Percentiles rank a stretch among this genome's conserved stretches.
These are phyloP conservation scores for Cyberlindnera xylosilytica DNA, from an alignment of 805 yeast species.

Conservation along the genomic window DNA sequence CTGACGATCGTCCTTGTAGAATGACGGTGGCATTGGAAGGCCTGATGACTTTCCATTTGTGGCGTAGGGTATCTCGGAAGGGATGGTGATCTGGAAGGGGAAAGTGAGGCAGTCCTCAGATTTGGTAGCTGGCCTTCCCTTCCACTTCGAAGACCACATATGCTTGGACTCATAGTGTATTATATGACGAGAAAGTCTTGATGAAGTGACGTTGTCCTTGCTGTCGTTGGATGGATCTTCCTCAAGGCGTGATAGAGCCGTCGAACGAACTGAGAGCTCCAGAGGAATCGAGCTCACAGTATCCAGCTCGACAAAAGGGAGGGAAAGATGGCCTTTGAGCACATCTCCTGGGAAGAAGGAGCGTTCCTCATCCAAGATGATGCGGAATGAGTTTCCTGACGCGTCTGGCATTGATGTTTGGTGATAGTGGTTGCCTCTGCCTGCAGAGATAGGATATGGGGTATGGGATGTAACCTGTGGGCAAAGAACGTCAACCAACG, in stretches of 20 bases:
- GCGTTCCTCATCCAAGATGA: background rate
- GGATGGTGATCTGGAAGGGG: background rate
- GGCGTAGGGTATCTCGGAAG: background rate
- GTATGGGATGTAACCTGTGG: too few relatives aligned
- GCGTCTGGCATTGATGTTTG: background rate
- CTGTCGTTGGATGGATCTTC: background rate
- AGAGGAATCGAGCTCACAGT: background rate
- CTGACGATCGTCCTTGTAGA: background rate
- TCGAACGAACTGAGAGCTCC: background rate
- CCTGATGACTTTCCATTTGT: background rate
- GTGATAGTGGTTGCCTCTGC: too few relatives aligned
- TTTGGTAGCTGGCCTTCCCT: background rate
- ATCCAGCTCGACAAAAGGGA: background rate
- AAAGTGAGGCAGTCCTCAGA: background rate
- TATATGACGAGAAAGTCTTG: background rate
- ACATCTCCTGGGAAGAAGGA: background rate
- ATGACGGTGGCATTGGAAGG: background rate
- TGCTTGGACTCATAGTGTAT: background rate
- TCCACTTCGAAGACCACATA: background rate
- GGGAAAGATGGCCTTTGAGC: background rate
- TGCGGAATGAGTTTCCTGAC: background rate
- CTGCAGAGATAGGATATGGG: too few relatives aligned
- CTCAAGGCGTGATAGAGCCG: background rate
- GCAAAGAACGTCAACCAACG: too few relatives aligned
- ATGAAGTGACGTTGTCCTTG: background rate